Percentiles rank a stretch among this genome's conserved stretches.
Evolutionary conservation across 805 yeast species (phyloP).

Genomic region (Lipomyces oligophaga): DNA sequence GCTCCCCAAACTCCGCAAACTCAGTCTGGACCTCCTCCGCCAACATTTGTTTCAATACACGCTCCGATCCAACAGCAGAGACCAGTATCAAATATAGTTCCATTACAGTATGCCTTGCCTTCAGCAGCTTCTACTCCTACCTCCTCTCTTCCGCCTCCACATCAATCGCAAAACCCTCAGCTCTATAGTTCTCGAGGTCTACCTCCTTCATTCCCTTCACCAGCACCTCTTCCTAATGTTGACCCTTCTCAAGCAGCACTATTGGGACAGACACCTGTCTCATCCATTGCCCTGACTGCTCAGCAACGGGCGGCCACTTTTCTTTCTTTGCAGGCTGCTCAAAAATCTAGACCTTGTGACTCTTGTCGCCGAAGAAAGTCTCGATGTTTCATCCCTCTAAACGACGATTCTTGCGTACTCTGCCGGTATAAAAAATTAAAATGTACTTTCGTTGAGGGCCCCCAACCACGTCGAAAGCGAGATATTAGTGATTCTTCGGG

Average conservation of each 20-base stretch:
- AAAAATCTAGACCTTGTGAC: slow-evolving; percentile 61
- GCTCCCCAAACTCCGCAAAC: background rate
- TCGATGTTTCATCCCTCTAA: slow-evolving; percentile 68
- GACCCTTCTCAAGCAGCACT: too few relatives aligned
- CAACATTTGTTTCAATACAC: too few relatives aligned
- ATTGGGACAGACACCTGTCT: too few relatives aligned
- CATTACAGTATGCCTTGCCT: too few relatives aligned
- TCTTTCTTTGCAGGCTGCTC: slow-evolving; percentile 15
- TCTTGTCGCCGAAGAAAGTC: slow-evolving; percentile 78
- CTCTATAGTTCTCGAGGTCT: too few relatives aligned
- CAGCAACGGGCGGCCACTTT: too few relatives aligned
- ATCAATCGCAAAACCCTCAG: background rate
- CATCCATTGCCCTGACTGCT: too few relatives aligned
- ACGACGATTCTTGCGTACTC: slow-evolving; percentile 51
- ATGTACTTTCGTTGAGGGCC: slow-evolving; percentile 72
- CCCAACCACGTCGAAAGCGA: slow-evolving; percentile 42
- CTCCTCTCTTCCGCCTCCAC: background rate
- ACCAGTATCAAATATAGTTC: too few relatives aligned
- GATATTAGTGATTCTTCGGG: slow-evolving; percentile 5
- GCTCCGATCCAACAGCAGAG: slow-evolving; percentile 1
- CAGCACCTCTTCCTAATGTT: too few relatives aligned
- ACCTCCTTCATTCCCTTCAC: too few relatives aligned
- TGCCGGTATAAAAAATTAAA: slow-evolving; percentile 71
- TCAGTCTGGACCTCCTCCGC: background rate
- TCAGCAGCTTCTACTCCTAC: slow-evolving; percentile 3